Conservation (phyloP, 2,329 filamentous ascomycete species). For the Aureobasidium pullulans region DNA sequence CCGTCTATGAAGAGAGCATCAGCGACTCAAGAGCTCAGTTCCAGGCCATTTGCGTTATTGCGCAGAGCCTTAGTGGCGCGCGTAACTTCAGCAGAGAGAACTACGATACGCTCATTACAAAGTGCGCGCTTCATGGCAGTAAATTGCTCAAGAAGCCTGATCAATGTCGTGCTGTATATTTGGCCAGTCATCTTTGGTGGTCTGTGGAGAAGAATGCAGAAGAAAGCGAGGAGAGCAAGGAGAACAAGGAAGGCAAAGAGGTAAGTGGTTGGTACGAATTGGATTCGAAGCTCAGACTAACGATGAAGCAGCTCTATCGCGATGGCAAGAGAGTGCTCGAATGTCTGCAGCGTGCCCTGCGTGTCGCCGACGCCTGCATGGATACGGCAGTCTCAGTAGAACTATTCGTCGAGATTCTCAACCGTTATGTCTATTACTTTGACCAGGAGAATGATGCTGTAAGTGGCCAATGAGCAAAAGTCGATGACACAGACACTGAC, state of each 20-base stretch:
- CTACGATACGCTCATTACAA: constrained; percentile 97
- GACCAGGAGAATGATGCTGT: constrained; percentile 97
- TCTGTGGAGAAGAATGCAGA: constrained; percentile 79
- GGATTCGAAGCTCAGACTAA: too few species aligned
- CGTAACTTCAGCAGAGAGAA: constrained; percentile 93
- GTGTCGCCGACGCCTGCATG: constrained; percentile 98
- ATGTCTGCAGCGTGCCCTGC: constrained; percentile 87
- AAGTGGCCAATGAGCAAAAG: constrained; percentile 25
- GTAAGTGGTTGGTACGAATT: background rate
- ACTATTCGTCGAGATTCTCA: constrained; percentile 95
- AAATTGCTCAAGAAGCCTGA: constrained; percentile 97
- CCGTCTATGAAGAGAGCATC: constrained; percentile 92
- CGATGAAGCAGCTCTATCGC: constrained; percentile 67
- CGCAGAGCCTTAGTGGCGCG: constrained; percentile 79
- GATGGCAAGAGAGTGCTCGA: constrained; percentile 96
- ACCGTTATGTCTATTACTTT: constrained; percentile 98
- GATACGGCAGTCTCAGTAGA: constrained; percentile 95
- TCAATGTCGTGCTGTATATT: constrained; percentile 91
- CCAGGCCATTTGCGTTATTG: constrained; percentile 92
- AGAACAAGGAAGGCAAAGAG: constrained; percentile 19
- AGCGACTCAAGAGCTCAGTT: constrained; percentile 96
- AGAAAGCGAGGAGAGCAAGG: constrained; percentile 41
- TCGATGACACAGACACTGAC: background rate
- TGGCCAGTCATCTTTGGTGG: constrained; percentile 98
- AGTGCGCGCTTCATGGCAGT: constrained; percentile 91